Conservation (phyloP, 805 yeast species). For the Metschnikowia orientalis region DNA sequence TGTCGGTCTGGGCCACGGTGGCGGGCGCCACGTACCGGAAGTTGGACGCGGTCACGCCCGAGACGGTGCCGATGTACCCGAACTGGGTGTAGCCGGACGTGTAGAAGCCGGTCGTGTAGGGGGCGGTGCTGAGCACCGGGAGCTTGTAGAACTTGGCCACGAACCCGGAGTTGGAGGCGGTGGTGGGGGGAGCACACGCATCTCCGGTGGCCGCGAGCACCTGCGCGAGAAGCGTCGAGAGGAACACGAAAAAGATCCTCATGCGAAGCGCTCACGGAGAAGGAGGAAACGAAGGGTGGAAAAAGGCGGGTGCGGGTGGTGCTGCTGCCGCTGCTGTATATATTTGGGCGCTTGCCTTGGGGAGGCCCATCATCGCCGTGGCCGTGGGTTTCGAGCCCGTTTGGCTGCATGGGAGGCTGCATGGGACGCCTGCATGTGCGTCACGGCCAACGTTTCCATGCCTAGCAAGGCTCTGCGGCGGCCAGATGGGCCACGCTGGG, state of each 20-base stretch:
- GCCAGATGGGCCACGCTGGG: no score
- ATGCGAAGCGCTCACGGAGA: no score
- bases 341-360: no score
- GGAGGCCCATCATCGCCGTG: no score
- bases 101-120: slow-evolving; percentile 4
- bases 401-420: no score
- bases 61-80: slow-evolving; percentile 1
- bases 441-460: no score
- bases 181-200: slow-evolving; percentile 2
- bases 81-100: slow-evolving; percentile 2
- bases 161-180: slow-evolving; percentile 6
- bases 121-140: slow-evolving; percentile 1
- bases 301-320: no score
- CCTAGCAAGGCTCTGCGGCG: no score
- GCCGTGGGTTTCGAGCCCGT: no score
- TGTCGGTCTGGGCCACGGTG: neutral
- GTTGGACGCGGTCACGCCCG: slow-evolving; percentile 4
- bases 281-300: no score
- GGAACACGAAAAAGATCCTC: neutral
- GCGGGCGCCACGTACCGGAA: slow-evolving; percentile 1
- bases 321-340: no score
- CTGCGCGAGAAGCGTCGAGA: slow-evolving; percentile 1
- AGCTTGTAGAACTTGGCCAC: slow-evolving; percentile 8
- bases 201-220: neutral
- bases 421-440: no score